Evolutionary conservation across 208 protist species (phyloP).

Genomic region (Wallacemonas sp.): DNA sequence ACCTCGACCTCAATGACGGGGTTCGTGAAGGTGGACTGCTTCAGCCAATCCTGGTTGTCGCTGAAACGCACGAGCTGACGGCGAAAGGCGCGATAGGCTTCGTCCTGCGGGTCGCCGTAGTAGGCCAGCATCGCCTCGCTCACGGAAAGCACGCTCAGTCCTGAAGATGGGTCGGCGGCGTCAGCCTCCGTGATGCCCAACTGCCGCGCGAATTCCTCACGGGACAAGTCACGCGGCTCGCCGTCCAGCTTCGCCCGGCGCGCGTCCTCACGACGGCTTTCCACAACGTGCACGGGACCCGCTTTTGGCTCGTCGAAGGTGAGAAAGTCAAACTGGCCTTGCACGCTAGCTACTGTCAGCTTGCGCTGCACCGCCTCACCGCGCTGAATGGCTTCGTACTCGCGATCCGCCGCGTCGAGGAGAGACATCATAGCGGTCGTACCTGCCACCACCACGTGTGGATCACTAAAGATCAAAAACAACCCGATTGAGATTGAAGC

Average conservation of each 20-base stretch:
- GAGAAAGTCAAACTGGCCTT: constrained; percentile 55
- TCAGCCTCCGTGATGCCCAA: constrained; percentile 41
- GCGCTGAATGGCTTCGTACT: constrained; percentile 16
- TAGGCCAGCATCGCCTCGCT: constrained; percentile 38
- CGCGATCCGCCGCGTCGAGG: constrained; percentile 14
- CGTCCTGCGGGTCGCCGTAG: constrained; percentile 57
- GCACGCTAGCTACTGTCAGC: background rate
- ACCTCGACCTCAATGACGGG: background rate
- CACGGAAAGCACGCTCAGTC: constrained; percentile 26
- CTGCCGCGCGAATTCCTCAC: constrained; percentile 36
- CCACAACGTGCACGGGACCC: constrained; percentile 48
- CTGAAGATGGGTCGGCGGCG: constrained; percentile 29
- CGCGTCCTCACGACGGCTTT: constrained; percentile 21
- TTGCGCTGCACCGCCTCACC: background rate
- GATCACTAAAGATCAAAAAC: too few species aligned
- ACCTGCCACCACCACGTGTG: background rate
- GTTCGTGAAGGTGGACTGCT: constrained; percentile 21
- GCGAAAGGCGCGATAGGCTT: constrained; percentile 39
- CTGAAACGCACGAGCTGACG: constrained; percentile 25
- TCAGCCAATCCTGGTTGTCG: constrained; percentile 44
- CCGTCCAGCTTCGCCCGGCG: constrained; percentile 12
- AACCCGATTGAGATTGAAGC: too few species aligned
- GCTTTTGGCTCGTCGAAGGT: constrained; percentile 16
- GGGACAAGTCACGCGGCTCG: constrained; percentile 17
- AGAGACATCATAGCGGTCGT: background rate